These are phyloP conservation scores for Didymella pomorum DNA, from an alignment of 2,329 filamentous ascomycete genomes.

Conservation along the genomic window DNA sequence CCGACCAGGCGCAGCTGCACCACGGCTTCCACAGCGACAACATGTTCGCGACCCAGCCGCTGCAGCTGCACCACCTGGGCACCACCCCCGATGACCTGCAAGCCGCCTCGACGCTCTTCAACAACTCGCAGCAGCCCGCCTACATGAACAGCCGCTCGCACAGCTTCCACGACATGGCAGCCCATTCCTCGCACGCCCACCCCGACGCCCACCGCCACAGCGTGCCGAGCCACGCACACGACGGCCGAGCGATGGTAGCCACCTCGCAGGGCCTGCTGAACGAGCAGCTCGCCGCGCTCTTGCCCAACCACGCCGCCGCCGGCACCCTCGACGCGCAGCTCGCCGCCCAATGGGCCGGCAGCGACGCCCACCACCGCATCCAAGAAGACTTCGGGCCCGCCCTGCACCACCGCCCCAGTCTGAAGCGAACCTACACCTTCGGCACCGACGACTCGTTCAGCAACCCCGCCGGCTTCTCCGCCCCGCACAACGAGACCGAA, in stretches of 20 bases:
- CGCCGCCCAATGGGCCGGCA: conserved; percentile 38
- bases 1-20: conserved; percentile 44
- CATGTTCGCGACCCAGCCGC: conserved; percentile 22
- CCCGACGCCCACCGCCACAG: conserved; percentile 18
- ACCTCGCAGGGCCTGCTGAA: conserved; percentile 38
- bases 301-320: conserved; percentile 40
- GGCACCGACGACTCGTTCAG: conserved; percentile 49
- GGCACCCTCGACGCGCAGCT: conserved; percentile 42
- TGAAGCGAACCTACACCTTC: conserved; percentile 47
- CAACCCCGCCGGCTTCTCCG: conserved; percentile 39
- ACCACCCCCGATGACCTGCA: conserved; percentile 45
- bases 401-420: conserved; percentile 22
- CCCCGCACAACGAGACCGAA: conserved; percentile 34
- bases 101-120: conserved; percentile 45
- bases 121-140: conserved; percentile 41
- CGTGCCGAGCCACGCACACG: conserved; percentile 7
- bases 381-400: conserved; percentile 31
- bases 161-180: conserved; percentile 31
- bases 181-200: conserved; percentile 30
- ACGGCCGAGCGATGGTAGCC: conserved; percentile 28
- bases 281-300: conserved; percentile 42
- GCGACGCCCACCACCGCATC: conserved; percentile 29
- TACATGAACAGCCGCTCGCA: conserved; percentile 22
- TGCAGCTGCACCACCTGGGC: conserved; percentile 25
- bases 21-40: conserved; percentile 38